Evolutionary conservation across 805 yeast genomes (phyloP).

Genomic region (Hanseniaspora thailandica): DNA sequence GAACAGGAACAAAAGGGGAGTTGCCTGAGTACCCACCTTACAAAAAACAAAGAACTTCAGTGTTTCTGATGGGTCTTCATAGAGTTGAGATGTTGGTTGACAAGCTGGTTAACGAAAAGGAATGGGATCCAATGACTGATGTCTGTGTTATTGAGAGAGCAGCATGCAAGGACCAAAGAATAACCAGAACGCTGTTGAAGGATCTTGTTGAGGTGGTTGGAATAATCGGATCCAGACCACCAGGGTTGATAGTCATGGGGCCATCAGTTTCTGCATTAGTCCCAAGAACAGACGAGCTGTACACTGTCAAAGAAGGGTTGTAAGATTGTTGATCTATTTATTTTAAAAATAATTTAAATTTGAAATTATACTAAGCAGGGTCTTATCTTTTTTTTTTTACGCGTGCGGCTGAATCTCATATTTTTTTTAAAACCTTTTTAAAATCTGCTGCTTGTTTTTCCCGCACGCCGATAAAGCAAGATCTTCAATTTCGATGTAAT

Average conservation of each 20-base stretch:
- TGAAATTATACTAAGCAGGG: not conserved
- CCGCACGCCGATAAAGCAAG: not conserved
- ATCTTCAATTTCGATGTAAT: not conserved
- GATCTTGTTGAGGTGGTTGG: constrained; percentile 63
- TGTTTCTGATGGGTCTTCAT: constrained; percentile 83
- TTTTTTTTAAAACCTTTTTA: not conserved
- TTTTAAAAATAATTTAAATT: no score
- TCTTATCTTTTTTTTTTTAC: no score
- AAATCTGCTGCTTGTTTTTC: not conserved
- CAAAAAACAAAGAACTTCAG: constrained; percentile 61
- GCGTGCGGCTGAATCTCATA: not conserved
- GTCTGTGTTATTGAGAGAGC: constrained; percentile 84
- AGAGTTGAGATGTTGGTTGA: constrained; percentile 42
- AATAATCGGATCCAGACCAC: constrained; percentile 77
- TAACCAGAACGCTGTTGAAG: constrained; percentile 59
- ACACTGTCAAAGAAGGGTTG: constrained; percentile 30
- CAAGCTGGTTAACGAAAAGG: constrained; percentile 38
- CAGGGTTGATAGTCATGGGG: constrained; percentile 79
- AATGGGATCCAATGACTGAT: constrained; percentile 64
- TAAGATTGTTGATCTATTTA: not conserved
- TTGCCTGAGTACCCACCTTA: constrained; percentile 68
- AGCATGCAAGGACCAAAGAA: constrained; percentile 83
- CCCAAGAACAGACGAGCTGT: constrained; percentile 22
- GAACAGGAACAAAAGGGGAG: constrained; percentile 82
- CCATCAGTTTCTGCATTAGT: constrained; percentile 50